Conservation (phyloP, 441 rosid species). For the Sinapis alba region DNA sequence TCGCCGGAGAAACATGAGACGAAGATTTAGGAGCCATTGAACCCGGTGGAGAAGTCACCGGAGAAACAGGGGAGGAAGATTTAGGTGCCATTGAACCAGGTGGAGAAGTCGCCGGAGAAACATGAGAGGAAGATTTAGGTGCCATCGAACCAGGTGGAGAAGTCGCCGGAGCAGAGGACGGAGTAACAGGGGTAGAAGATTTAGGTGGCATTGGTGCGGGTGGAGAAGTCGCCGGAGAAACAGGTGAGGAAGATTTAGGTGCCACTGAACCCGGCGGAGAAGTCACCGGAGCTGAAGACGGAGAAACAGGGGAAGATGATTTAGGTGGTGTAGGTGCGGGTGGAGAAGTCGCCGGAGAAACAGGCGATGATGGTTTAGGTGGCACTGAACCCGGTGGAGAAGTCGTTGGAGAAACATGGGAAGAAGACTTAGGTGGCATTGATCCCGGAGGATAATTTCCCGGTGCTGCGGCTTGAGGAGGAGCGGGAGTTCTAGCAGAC, state of each 20-base stretch:
- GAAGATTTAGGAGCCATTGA: conserved; percentile 23
- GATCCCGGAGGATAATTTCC: conserved; percentile 13
- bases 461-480: conserved; percentile 32
- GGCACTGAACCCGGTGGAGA: conserved; percentile 6
- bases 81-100: neutral
- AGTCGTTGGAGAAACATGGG: conserved; percentile 7
- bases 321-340: neutral
- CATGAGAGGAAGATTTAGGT: neutral
- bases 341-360: conserved; percentile 17
- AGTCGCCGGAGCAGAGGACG: neutral
- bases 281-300: neutral
- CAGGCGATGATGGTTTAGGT: conserved; percentile 19
- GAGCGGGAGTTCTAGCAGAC: conserved; percentile 32
- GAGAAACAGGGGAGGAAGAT: neutral
- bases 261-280: neutral
- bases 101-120: neutral
- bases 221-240: neutral
- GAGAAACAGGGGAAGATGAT: neutral
- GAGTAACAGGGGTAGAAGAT: neutral
- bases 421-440: conserved; percentile 15
- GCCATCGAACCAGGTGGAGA: neutral
- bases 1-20: conserved; percentile 24
- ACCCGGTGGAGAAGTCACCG: conserved; percentile 17
- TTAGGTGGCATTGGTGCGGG: conserved; percentile 14
- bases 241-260: neutral